Base-by-base conservation (phyloP, 495 filamentous ascomycete genomes). In the Penicillium manginii region DNA sequence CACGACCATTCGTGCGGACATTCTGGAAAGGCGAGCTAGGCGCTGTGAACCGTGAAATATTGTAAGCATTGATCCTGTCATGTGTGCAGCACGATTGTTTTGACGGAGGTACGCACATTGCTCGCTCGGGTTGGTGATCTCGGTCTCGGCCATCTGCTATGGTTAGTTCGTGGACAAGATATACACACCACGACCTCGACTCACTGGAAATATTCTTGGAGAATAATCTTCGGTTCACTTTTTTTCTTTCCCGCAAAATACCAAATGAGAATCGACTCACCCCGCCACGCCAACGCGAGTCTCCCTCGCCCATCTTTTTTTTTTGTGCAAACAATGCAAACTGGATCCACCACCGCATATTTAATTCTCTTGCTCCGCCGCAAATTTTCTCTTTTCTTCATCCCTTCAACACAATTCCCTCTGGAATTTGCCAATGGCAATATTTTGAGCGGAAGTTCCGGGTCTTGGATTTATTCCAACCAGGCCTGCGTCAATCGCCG, bases 1-100 rank as follows among this genome's bases (percentile, higher is more conserved):
- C 76, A 43, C 78, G 75, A 29, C 78, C 78, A 21, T 66, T 73
- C 6, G 76, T 73, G 35, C 78, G 61, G 39, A 78, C 73, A 67
- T 74, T 77, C 31, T 75, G 67, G 52, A 60, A 69, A n/a, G 70
- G 65, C 21, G 71, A 61, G 52, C 70, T 69, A 21, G 78, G 76
- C 58, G 76, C 76, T 78, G 63, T 57, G 26, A 29, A 29, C 1
- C 6, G n/a, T 12, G 29, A 58, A n/a, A 19, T n/a, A 11, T 15
- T 43, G 52, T 54, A 12, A 54, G 52, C 22, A 3, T 29, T 12
- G 15, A 8, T 37, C 26, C 21, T 21, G n/a, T 33, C 11, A 9
- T n/a, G 21, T 26, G 8, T 6, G 7, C 40, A 17, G n/a, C 48
- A 40, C 22, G 9, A 29, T 29, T 50, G 40, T 52, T 54, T 29